Evolutionary conservation across 1,139 yeast genomes (phyloP).

Genomic region (Suhomyces wounanorum): DNA sequence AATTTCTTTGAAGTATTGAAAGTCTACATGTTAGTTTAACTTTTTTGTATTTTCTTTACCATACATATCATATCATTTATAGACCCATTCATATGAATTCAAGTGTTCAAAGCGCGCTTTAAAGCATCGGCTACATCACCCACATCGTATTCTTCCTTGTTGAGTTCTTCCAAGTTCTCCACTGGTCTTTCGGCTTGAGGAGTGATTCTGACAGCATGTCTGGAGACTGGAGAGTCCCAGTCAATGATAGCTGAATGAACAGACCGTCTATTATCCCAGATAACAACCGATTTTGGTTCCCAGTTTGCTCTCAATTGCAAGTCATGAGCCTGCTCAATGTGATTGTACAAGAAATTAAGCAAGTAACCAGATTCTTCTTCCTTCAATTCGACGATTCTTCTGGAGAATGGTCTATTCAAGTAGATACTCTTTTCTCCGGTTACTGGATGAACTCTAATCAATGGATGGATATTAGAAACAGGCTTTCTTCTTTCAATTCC

Average conservation of each 20-base stretch:
- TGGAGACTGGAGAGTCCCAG: conserved; percentile 43
- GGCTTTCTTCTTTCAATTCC: conserved; percentile 48
- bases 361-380: conserved; percentile 55
- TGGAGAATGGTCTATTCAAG: conserved; percentile 56
- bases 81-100: neutral
- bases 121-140: conserved; percentile 45
- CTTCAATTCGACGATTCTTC: conserved; percentile 57
- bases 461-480: conserved; percentile 52
- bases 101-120: conserved; percentile 16
- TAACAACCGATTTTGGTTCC: conserved; percentile 58
- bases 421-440: conserved; percentile 54
- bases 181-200: conserved; percentile 53
- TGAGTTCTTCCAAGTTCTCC: conserved; percentile 35
- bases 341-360: conserved; percentile 51
- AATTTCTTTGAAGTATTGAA: neutral
- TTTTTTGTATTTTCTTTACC: neutral
- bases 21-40: too few species aligned
- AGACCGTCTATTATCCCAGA: conserved; percentile 51
- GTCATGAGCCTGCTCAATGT: conserved; percentile 51
- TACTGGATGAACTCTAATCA: conserved; percentile 59
- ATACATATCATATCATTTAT: neutral
- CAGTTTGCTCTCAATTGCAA: conserved; percentile 59
- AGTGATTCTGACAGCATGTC: conserved; percentile 48
- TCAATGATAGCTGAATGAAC: conserved; percentile 47
- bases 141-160: conserved; percentile 37